These are phyloP conservation scores for Ogataea haglerorum DNA, from an alignment of 805 yeast species.

Conservation along the genomic window DNA sequence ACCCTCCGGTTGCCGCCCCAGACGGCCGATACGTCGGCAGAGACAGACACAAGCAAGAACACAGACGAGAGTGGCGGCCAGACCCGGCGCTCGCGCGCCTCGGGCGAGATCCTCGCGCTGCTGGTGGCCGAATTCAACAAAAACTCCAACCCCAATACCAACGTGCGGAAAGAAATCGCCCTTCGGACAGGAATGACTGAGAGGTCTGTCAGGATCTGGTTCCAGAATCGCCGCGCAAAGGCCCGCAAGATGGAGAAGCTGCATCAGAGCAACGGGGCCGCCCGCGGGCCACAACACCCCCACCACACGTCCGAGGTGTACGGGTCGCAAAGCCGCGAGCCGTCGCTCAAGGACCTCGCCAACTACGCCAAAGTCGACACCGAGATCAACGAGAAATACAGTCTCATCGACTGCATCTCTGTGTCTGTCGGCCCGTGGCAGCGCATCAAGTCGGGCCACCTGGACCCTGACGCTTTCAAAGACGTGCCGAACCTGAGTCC, in stretches of 20 bases:
- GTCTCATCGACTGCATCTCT: conserved; percentile 61
- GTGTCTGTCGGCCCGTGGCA: conserved; percentile 81
- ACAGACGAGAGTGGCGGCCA: conserved; percentile 15
- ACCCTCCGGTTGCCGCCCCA: background rate
- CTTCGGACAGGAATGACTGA: conserved; percentile 78
- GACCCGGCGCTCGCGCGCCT: conserved; percentile 35
- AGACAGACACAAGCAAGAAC: background rate
- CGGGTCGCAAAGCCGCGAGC: conserved; percentile 14
- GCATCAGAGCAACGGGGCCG: conserved; percentile 22
- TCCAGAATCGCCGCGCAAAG: conserved; percentile 83
- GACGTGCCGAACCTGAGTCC: conserved; percentile 65
- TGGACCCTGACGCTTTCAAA: conserved; percentile 38
- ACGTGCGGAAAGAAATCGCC: conserved; percentile 65
- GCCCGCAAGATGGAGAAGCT: conserved; percentile 61
- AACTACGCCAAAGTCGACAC: conserved; percentile 39
- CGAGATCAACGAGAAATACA: conserved; percentile 60
- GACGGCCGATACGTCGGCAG: conserved; percentile 5
- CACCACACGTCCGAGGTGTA: background rate
- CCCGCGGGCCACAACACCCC: background rate
- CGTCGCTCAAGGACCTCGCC: conserved; percentile 20
- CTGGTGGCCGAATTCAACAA: conserved; percentile 64
- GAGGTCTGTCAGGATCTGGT: conserved; percentile 89
- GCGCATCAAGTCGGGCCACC: conserved; percentile 63
- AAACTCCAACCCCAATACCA: conserved; percentile 75
- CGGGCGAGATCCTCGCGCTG: conserved; percentile 69